Conservation (phyloP, 2,329 filamentous ascomycete genomes). For the Thielaviopsis ethacetica region DNA sequence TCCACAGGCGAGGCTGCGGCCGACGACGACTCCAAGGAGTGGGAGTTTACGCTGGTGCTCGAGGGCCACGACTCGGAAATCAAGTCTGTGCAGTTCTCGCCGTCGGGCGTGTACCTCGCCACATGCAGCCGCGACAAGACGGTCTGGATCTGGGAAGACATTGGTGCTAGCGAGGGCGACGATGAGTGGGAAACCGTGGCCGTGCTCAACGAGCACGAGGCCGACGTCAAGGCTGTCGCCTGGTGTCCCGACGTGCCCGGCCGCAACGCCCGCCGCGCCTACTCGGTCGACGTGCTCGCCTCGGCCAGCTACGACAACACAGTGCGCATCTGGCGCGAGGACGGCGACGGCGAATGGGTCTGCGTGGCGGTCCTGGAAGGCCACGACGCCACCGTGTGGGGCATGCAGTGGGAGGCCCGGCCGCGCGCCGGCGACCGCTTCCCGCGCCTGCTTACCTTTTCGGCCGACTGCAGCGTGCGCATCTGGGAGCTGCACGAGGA, state of each 20-base stretch:
- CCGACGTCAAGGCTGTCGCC: constrained; percentile 83
- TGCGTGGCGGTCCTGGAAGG: constrained; percentile 70
- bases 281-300: constrained; percentile 57
- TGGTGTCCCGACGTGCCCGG: constrained; percentile 65
- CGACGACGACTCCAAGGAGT: constrained; percentile 60
- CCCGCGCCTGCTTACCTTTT: constrained; percentile 61
- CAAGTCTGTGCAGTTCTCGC: constrained; percentile 60
- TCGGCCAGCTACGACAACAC: constrained; percentile 92
- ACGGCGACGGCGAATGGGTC: constrained; percentile 78
- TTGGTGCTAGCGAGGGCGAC: constrained; percentile 54
- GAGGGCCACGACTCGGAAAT: constrained; percentile 95
- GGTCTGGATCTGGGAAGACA: constrained; percentile 98
- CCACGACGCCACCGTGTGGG: constrained; percentile 82
- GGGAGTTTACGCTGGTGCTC: constrained; percentile 80
- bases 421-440: constrained; percentile 25
- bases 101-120: constrained; percentile 62
- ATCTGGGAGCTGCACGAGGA: constrained; percentile 57
- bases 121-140: constrained; percentile 87
- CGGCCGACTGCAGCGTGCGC: constrained; percentile 64
- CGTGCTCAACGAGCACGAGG: constrained; percentile 84
- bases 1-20: constrained; percentile 16
- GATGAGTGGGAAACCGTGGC: constrained; percentile 96
- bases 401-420: constrained; percentile 51
- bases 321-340: constrained; percentile 75
- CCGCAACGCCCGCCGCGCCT: constrained; percentile 28